A percentile compares a stretch with the other conserved stretches of the same genome.
Evolutionary conservation across 139 green algal genomes (phyloP).

Genomic region (Limnomonas spitsbergensis): DNA sequence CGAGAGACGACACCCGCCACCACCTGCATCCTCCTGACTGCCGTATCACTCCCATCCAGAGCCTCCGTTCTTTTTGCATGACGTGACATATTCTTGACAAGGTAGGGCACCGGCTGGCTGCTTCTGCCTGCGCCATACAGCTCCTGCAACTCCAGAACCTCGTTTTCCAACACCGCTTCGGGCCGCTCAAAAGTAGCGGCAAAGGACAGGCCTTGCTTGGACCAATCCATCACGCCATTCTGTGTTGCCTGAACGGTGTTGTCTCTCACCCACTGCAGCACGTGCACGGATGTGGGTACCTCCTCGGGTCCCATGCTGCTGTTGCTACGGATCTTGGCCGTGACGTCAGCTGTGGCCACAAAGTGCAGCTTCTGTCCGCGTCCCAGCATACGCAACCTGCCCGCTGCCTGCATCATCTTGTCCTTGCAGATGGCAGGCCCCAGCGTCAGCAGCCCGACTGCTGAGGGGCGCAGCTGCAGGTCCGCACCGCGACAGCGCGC

Average conservation of each 20-base stretch:
- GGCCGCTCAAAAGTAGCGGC: constrained; percentile 23
- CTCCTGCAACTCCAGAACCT: constrained; percentile 29
- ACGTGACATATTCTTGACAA: background rate
- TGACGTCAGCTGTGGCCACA: constrained; percentile 32
- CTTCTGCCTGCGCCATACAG: constrained; percentile 20
- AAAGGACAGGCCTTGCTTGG: constrained; percentile 45
- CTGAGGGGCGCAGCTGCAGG: constrained; percentile 39
- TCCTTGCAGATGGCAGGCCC: constrained; percentile 48
- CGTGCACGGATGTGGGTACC: background rate
- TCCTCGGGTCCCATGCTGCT: background rate
- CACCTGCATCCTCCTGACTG: background rate
- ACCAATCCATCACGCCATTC: constrained; percentile 25
- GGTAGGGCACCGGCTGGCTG: background rate
- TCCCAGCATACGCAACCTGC: constrained; percentile 36
- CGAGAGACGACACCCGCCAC: background rate
- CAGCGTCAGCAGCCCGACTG: constrained; percentile 60
- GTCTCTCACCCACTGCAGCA: constrained; percentile 39
- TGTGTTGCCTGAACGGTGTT: constrained; percentile 35
- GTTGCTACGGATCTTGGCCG: constrained; percentile 19
- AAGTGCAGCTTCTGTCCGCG: constrained; percentile 35
- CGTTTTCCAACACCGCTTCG: constrained; percentile 30
- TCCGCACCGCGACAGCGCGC: constrained; percentile 45
- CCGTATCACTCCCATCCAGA: background rate
- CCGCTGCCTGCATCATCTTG: constrained; percentile 58
- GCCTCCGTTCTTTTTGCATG: background rate